Evolutionary conservation across 2,329 filamentous ascomycete species (phyloP).

Genomic region (Neopestalotiopsis sp.): DNA sequence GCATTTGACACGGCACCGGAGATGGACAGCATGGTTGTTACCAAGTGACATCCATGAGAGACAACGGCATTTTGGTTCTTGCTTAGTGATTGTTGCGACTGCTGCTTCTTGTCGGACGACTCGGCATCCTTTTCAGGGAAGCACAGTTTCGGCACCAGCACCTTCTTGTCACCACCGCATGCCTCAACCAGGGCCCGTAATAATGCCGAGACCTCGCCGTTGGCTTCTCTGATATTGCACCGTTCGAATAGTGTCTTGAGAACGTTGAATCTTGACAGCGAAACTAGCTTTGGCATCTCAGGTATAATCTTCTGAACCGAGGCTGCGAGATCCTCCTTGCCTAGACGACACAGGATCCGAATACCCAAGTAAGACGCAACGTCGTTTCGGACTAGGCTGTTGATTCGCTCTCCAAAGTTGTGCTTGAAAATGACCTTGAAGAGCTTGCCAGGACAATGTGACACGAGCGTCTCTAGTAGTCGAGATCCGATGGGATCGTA

Average conservation of each 20-base stretch:
- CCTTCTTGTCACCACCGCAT: conserved; percentile 51
- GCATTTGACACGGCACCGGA: conserved; percentile 71
- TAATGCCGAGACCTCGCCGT: conserved; percentile 54
- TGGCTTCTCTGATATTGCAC: conserved; percentile 70
- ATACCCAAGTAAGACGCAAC: conserved; percentile 88
- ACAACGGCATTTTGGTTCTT: conserved; percentile 63
- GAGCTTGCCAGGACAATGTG: conserved; percentile 79
- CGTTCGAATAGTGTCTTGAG: conserved; percentile 84
- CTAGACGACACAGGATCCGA: conserved; percentile 79
- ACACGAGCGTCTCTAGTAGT: conserved; percentile 84
- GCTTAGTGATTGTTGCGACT: conserved; percentile 42
- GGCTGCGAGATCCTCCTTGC: conserved; percentile 81
- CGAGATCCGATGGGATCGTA: conserved; percentile 92
- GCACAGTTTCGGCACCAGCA: conserved; percentile 56
- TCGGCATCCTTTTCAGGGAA: conserved; percentile 40
- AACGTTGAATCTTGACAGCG: conserved; percentile 77
- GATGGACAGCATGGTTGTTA: conserved; percentile 78
- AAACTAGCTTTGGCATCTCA: conserved; percentile 73
- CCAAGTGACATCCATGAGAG: conserved; percentile 80
- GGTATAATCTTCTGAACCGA: conserved; percentile 75
- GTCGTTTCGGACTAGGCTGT: conserved; percentile 84
- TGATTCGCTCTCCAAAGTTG: conserved; percentile 80
- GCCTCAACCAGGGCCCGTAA: conserved; percentile 54
- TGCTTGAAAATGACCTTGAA: conserved; percentile 88
- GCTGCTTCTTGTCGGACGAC: conserved; percentile 34